These are phyloP conservation scores for Saccharomyces hybrid DNA, from an alignment of 1,139 yeast species.

Conservation along the genomic window DNA sequence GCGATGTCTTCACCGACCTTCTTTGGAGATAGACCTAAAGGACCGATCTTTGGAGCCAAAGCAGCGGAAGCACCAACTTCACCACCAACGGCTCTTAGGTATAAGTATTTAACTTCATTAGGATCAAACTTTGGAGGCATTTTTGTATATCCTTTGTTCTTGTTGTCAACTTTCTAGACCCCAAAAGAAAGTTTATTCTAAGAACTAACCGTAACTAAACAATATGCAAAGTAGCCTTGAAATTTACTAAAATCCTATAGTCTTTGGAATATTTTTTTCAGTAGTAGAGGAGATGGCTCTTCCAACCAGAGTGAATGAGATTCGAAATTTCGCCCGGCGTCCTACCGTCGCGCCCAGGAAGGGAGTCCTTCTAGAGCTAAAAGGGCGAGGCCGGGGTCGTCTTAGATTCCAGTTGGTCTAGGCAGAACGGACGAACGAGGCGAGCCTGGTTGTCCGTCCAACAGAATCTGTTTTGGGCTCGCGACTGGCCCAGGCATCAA, in stretches of 20 bases:
- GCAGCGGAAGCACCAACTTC: constrained; percentile 99
- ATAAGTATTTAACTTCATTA: constrained; percentile 94
- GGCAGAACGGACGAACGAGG: neutral
- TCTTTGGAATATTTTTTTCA: neutral
- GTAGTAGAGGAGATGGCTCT: neutral
- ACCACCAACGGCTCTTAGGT: constrained; percentile 99
- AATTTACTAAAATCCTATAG: neutral
- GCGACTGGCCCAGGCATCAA: neutral
- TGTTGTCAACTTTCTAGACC: constrained; percentile 1
- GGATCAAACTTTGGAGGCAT: constrained; percentile 99
- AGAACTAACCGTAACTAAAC: neutral
- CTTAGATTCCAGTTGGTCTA: neutral
- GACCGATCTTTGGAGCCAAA: constrained; percentile 99
- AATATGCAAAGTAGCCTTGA: neutral
- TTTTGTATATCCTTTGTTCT: neutral
- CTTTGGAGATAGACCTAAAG: constrained; percentile 99
- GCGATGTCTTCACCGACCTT: constrained; percentile 99
- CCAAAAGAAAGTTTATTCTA: neutral
- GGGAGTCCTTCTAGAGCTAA: neutral
- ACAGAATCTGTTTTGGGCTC: neutral
- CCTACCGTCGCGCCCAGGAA: neutral
- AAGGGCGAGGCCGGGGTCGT: neutral
- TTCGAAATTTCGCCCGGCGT: neutral
- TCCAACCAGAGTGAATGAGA: neutral
- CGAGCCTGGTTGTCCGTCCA: neutral